Conservation (phyloP, 768 basidiomycete genomes). For the Lyophyllum atratum region DNA sequence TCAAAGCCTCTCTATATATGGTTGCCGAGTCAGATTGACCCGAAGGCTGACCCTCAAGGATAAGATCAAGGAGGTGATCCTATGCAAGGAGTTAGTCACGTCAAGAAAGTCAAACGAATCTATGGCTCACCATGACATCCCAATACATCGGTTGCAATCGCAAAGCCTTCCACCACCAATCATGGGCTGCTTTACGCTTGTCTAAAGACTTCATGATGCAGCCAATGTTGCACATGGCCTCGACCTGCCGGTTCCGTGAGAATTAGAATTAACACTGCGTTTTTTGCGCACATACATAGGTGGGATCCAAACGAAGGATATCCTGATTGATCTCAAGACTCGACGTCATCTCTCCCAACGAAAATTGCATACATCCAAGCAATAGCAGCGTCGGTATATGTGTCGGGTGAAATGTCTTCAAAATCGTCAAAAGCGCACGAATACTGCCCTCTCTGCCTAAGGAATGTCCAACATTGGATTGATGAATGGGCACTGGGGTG, state of each 20-base stretch:
- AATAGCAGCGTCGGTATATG: constrained; percentile 3
- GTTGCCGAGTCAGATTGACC: too few relatives aligned
- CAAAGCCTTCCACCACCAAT: constrained; percentile 9
- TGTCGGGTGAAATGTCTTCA: constrained; percentile 1
- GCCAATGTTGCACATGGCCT: constrained; percentile 8
- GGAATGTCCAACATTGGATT: background rate
- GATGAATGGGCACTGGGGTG: too few relatives aligned
- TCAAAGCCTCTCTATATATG: too few relatives aligned
- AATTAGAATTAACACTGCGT: background rate
- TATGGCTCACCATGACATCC: constrained; percentile 1
- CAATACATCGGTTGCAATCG: constrained; percentile 3
- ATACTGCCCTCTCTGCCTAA: background rate
- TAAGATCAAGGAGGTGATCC: background rate
- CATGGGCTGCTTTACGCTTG: background rate
- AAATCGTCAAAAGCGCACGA: background rate
- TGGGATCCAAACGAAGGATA: constrained; percentile 2
- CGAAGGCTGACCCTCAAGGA: too few relatives aligned
- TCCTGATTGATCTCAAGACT: constrained; percentile 6
- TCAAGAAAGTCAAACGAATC: background rate
- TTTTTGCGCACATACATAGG: background rate
- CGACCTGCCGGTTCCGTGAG: background rate
- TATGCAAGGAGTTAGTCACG: too few relatives aligned
- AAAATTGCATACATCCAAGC: background rate
- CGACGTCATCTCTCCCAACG: background rate
- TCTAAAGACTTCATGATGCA: background rate